Percentiles rank a stretch among this genome's conserved stretches.
phyloP scores from a whole-genome alignment of 164 flowering plant species.

The Magnolia kwangsiensis region DNA sequence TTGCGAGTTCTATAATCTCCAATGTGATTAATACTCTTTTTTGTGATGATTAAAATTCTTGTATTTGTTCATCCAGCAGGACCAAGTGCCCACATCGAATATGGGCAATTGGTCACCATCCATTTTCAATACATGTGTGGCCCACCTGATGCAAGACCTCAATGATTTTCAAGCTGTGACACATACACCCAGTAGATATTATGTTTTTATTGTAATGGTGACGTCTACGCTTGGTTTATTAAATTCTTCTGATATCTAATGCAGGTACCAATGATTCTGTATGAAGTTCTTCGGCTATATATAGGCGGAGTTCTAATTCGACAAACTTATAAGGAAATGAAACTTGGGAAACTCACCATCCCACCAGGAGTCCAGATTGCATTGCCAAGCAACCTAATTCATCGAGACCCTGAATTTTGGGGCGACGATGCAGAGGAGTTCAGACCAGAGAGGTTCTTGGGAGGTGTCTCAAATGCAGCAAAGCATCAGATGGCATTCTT shows the following conservation, averaged over 20 bases:
- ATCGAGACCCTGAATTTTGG: slow-evolving; percentile 15
- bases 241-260: background rate
- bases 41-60: no score
- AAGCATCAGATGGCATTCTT: slow-evolving; percentile 16
- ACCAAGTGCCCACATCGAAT: no score
- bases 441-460: slow-evolving; percentile 11
- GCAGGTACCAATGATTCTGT: slow-evolving; percentile 17
- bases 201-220: no score
- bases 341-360: slow-evolving; percentile 6
- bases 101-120: no score
- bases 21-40: background rate
- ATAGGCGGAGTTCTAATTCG: slow-evolving; percentile 6
- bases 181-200: no score
- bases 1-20: background rate
- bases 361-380: slow-evolving; percentile 11
- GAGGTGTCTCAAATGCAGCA: slow-evolving; percentile 14
- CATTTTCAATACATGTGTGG: no score
- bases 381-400: slow-evolving; percentile 9
- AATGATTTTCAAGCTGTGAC: no score
- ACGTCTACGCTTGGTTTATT: no score
- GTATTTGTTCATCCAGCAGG: no score
- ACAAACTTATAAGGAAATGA: slow-evolving; percentile 10
- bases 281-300: slow-evolving; percentile 17
- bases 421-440: slow-evolving; percentile 20
- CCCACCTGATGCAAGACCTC: no score